Conservation (phyloP, 495 filamentous ascomycete species). For the Aspergillus affinis region DNA sequence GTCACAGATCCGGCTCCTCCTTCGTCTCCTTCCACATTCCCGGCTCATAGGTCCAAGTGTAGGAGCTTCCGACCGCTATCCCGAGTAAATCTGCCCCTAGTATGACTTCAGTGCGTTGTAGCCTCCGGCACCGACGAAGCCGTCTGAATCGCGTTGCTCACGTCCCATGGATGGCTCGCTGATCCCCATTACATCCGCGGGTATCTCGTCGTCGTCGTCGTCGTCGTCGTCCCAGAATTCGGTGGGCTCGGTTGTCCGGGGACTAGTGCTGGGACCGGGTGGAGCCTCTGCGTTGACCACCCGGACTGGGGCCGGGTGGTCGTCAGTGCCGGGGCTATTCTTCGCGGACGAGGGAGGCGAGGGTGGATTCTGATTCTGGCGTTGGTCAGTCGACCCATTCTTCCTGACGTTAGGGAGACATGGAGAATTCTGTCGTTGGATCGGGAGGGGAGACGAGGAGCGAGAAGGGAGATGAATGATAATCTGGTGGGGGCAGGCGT, state of each 20-base stretch:
- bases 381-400: not conserved
- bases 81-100: slow-evolving; percentile 32
- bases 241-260: not conserved
- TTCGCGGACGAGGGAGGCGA: slow-evolving; percentile 8
- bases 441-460: not conserved
- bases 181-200: slow-evolving; percentile 1
- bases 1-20: slow-evolving; percentile 36
- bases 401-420: slow-evolving; percentile 7
- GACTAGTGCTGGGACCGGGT: not conserved
- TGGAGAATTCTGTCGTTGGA: not conserved
- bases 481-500: not conserved
- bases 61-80: slow-evolving; percentile 36
- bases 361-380: slow-evolving; percentile 1
- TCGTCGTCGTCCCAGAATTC: slow-evolving; percentile 12
- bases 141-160: not conserved
- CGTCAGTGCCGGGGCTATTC: slow-evolving; percentile 4
- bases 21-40: slow-evolving; percentile 37
- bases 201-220: slow-evolving; percentile 17
- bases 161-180: not conserved
- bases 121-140: slow-evolving; percentile 9
- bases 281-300: not conserved
- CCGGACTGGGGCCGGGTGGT: not conserved
- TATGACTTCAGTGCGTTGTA: slow-evolving; percentile 34
- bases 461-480: not conserved
- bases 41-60: slow-evolving; percentile 35